A percentile compares a stretch with the other conserved stretches of the same genome.
These are phyloP conservation scores for Ascochyta rabiei DNA, from an alignment of 2,329 filamentous ascomycete genomes.

Conservation along the genomic window DNA sequence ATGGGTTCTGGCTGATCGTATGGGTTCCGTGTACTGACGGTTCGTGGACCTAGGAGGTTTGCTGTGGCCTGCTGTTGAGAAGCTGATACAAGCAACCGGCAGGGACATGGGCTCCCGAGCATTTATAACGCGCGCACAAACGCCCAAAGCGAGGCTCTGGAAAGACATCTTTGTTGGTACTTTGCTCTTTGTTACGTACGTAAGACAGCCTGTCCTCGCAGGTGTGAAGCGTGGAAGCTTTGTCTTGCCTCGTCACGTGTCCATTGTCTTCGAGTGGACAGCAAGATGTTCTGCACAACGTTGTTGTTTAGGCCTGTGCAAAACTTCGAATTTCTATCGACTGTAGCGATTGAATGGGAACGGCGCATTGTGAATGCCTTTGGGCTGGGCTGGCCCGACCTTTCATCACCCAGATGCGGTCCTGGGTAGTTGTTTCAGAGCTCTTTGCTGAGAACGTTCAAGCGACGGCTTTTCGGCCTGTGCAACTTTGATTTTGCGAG, in stretches of 20 bases:
- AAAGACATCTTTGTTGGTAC: slow-evolving; percentile 31
- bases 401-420: slow-evolving; percentile 16
- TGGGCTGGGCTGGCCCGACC: slow-evolving; percentile 14
- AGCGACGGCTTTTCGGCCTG: neutral
- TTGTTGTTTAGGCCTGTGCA: neutral
- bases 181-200: slow-evolving; percentile 38
- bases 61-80: slow-evolving; percentile 9
- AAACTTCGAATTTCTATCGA: neutral
- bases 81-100: slow-evolving; percentile 14
- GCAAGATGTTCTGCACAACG: slow-evolving; percentile 23
- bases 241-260: slow-evolving; percentile 28
- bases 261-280: slow-evolving; percentile 23
- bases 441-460: neutral
- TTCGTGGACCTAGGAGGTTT: slow-evolving; percentile 15
- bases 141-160: slow-evolving; percentile 27
- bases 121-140: slow-evolving; percentile 39
- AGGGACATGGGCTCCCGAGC: slow-evolving; percentile 18
- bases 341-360: neutral
- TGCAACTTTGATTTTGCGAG: neutral
- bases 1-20: slow-evolving; percentile 1
- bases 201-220: slow-evolving; percentile 25
- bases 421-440: slow-evolving; percentile 9
- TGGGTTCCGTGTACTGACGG: neutral
- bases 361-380: slow-evolving; percentile 15
- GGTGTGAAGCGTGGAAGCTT: slow-evolving; percentile 28